Conservation (phyloP, 2,329 filamentous ascomycete genomes). For the Elsinoe necatrix region DNA sequence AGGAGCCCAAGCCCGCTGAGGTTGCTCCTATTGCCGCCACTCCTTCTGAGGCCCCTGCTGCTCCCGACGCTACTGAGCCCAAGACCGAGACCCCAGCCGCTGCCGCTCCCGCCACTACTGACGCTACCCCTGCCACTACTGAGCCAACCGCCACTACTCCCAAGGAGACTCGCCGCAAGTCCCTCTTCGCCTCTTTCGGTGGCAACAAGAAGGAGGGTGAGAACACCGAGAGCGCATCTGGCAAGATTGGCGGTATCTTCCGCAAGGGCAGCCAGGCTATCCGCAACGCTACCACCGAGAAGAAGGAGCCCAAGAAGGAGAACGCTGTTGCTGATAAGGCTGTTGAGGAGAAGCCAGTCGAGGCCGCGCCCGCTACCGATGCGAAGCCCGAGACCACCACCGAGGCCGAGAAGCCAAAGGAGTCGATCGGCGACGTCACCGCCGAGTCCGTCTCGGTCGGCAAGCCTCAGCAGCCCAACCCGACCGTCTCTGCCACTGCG, state of each 20-base stretch:
- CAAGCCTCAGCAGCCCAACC: slow-evolving; percentile 24
- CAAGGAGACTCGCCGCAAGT: slow-evolving; percentile 21
- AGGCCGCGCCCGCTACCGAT: slow-evolving; percentile 15
- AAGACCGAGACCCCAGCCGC: slow-evolving; percentile 20
- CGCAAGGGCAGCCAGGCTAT: slow-evolving; percentile 36
- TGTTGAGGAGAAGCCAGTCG: slow-evolving; percentile 24
- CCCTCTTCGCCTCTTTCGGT: slow-evolving; percentile 20
- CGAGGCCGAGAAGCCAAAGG: slow-evolving; percentile 20
- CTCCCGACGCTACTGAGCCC: slow-evolving; percentile 21
- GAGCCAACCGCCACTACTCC: slow-evolving; percentile 16
- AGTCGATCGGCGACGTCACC: slow-evolving; percentile 26
- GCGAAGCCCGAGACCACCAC: slow-evolving; percentile 13
- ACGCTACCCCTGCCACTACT: slow-evolving; percentile 14
- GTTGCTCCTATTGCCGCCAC: background rate
- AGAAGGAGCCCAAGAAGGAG: slow-evolving; percentile 33
- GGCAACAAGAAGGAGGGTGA: slow-evolving; percentile 22
- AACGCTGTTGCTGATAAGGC: slow-evolving; percentile 30
- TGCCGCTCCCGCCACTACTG: slow-evolving; percentile 16
- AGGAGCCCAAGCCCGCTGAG: slow-evolving; percentile 14
- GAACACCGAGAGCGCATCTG: slow-evolving; percentile 21
- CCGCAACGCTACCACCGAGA: slow-evolving; percentile 32
- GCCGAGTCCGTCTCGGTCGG: slow-evolving; percentile 25
- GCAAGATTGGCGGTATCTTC: slow-evolving; percentile 27
- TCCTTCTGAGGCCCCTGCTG: slow-evolving; percentile 11
- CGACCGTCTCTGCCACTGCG: slow-evolving; percentile 28